Percentiles rank a stretch among this genome's conserved stretches.
These are phyloP conservation scores for Diaporthe ampelina DNA, from an alignment of 2,329 filamentous ascomycete genomes.

Conservation along the genomic window DNA sequence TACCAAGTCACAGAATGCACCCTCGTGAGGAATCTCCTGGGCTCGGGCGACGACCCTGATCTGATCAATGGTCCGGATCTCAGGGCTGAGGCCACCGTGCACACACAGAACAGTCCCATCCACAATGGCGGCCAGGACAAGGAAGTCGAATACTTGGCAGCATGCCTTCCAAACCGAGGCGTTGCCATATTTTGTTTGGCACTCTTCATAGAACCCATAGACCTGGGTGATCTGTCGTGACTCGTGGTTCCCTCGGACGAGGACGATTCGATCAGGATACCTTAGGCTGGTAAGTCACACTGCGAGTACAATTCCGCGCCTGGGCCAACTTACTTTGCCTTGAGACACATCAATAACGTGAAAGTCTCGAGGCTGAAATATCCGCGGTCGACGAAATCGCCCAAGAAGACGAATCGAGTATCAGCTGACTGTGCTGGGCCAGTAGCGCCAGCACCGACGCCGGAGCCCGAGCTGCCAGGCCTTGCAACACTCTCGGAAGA, in stretches of 20 bases:
- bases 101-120: conserved; percentile 99
- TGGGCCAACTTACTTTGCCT: conserved; percentile 69
- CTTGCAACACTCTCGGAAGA: conserved; percentile 63
- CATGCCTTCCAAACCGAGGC: conserved; percentile 99
- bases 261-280: conserved; percentile 94
- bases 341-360: conserved; percentile 95
- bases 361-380: conserved; percentile 99
- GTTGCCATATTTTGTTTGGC: conserved; percentile 97
- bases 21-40: conserved; percentile 97
- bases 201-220: conserved; percentile 99
- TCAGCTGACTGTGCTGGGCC: conserved; percentile 63
- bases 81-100: conserved; percentile 89
- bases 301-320: conserved; percentile 30
- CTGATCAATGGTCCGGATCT: conserved; percentile 98
- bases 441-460: conserved; percentile 52
- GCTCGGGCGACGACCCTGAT: conserved; percentile 99
- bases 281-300: conserved; percentile 59
- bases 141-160: conserved; percentile 98
- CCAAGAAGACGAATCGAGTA: conserved; percentile 73
- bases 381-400: conserved; percentile 97
- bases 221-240: conserved; percentile 98
- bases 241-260: conserved; percentile 98
- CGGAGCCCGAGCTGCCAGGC: conserved; percentile 51
- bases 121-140: conserved; percentile 96
- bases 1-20: conserved; percentile 97